These are phyloP conservation scores for Phylloporus rhodoxanthus DNA, from an alignment of 768 basidiomycete species.

Conservation along the genomic window DNA sequence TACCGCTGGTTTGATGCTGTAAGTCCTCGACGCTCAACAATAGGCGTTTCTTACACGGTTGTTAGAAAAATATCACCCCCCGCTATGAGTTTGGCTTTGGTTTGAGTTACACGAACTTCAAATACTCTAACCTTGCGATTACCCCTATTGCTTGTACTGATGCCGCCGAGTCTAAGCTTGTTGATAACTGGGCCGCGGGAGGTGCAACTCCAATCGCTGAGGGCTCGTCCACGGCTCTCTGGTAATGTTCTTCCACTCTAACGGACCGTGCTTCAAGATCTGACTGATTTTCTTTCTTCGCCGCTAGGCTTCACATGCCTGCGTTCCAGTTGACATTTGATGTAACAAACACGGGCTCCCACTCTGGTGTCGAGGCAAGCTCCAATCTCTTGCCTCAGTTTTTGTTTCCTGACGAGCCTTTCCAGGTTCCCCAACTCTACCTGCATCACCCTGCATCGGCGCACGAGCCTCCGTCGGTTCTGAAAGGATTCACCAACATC, in stretches of 20 bases:
- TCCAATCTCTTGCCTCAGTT: not conserved
- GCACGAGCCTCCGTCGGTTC: conserved; percentile 64
- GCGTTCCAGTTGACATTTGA: conserved; percentile 57
- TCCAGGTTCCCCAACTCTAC: conserved; percentile 70
- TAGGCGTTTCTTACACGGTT: not conserved
- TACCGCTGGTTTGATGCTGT: conserved; percentile 69
- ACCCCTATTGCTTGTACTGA: conserved; percentile 35
- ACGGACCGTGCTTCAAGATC: not conserved
- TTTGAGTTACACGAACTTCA: conserved; percentile 77
- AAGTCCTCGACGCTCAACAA: conserved; percentile 20
- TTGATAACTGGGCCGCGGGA: conserved; percentile 54
- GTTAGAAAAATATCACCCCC: conserved; percentile 61
- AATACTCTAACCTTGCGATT: conserved; percentile 56
- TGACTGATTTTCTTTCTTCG: not conserved
- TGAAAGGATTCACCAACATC: conserved; percentile 65
- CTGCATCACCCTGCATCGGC: conserved; percentile 58
- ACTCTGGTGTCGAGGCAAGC: conserved; percentile 61
- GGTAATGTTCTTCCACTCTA: conserved; percentile 33
- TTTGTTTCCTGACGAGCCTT: no score
- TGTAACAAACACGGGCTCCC: conserved; percentile 57
- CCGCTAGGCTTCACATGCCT: conserved; percentile 56
- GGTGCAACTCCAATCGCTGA: conserved; percentile 46
- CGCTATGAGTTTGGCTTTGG: conserved; percentile 91
- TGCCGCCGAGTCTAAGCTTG: conserved; percentile 27
- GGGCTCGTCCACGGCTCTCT: conserved; percentile 58